Conservation (phyloP, 495 filamentous ascomycete species). For the Podospora bellae-mahoneyi region DNA sequence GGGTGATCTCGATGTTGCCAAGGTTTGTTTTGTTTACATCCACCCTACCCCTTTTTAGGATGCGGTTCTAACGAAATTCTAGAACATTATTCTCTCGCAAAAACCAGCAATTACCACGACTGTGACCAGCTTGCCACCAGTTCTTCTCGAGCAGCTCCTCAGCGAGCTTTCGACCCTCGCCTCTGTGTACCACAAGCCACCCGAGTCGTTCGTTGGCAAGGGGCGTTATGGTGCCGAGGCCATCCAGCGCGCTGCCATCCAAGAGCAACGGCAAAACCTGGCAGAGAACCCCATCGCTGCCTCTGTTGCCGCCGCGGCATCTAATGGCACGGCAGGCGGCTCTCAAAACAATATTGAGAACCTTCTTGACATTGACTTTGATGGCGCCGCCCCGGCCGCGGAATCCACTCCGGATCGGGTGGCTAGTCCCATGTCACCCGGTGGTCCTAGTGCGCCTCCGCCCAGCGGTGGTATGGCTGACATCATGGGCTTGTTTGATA, state of each 20-base stretch:
- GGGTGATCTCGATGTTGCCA: conserved; percentile 82
- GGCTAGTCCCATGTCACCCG: conserved; percentile 55
- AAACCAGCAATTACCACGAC: conserved; percentile 94
- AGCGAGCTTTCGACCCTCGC: conserved; percentile 91
- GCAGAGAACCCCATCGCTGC: conserved; percentile 93
- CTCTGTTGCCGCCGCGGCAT: conserved; percentile 63
- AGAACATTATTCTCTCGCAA: conserved; percentile 88
- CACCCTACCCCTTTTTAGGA: background rate
- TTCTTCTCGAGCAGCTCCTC: conserved; percentile 81
- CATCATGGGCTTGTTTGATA: conserved; percentile 79
- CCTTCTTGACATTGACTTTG: conserved; percentile 96
- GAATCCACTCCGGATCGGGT: conserved; percentile 82
- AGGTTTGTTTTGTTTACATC: conserved; percentile 50
- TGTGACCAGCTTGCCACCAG: conserved; percentile 78
- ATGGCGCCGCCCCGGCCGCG: conserved; percentile 85
- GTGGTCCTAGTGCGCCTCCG: conserved; percentile 32
- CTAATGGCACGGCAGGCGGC: conserved; percentile 20
- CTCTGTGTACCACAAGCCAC: conserved; percentile 98
- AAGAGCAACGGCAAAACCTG: conserved; percentile 87
- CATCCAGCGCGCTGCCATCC: conserved; percentile 92
- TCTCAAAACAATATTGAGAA: conserved; percentile 84
- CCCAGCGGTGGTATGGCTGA: conserved; percentile 72
- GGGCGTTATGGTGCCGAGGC: conserved; percentile 91
- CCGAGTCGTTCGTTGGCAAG: conserved; percentile 92
- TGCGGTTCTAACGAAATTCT: conserved; percentile 26